A percentile compares a stretch with the other conserved stretches of the same genome.
phyloP scores from a whole-genome alignment of 805 yeast species.

The Cephaloascus fragrans region DNA sequence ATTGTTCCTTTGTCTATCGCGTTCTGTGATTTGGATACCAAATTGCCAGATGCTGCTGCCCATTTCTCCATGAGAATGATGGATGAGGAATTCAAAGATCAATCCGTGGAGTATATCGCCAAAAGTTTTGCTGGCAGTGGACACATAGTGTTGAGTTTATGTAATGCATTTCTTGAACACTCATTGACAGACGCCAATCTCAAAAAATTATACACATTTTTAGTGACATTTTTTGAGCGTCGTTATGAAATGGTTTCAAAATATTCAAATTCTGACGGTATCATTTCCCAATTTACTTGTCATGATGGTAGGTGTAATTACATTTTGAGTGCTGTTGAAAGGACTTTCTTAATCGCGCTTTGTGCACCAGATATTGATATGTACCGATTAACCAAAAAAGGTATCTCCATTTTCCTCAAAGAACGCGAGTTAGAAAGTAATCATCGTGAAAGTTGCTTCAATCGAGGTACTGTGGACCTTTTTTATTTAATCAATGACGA shows the following conservation, averaged over 20 bases:
- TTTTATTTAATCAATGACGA: conserved; percentile 34
- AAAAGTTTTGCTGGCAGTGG: not conserved
- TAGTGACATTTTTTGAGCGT: not conserved
- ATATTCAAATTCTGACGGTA: not conserved
- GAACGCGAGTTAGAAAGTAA: not conserved
- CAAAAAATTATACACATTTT: not conserved
- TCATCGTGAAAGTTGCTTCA: not conserved
- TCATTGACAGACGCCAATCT: not conserved
- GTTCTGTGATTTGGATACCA: not conserved
- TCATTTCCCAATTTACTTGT: not conserved
- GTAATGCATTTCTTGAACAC: not conserved
- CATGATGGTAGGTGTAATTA: not conserved
- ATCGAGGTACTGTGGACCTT: not conserved
- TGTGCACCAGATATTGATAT: conserved; percentile 42
- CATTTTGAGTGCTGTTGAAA: conserved; percentile 25
- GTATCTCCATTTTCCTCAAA: conserved; percentile 16
- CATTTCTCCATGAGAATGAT: not conserved
- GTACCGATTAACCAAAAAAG: conserved; percentile 35
- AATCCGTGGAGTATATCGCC: not conserved
- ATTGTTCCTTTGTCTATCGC: not conserved
- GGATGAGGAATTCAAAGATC: not conserved
- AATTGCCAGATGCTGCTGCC: not conserved
- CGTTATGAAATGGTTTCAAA: not conserved
- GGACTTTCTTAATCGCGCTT: conserved; percentile 39
- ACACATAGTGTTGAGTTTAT: not conserved